These are phyloP conservation scores for Colletotrichum karsti DNA, from an alignment of 2,329 filamentous ascomycete genomes.

Conservation along the genomic window DNA sequence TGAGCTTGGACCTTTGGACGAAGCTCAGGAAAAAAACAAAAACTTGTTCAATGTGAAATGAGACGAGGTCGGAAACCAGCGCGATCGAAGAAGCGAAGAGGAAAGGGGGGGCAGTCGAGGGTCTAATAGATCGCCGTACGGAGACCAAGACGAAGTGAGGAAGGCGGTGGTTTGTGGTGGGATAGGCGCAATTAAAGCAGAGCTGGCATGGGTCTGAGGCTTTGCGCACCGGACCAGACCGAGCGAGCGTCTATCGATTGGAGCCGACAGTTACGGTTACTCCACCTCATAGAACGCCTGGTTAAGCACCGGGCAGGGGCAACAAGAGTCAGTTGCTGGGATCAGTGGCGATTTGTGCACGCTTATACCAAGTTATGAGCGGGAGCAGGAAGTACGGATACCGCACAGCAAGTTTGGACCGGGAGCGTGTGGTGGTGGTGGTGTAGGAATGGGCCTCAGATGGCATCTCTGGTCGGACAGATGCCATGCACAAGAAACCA, in stretches of 20 bases:
- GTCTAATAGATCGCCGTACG: slow-evolving; percentile 22
- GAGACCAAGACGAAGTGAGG: slow-evolving; percentile 18
- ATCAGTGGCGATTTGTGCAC: slow-evolving; percentile 25
- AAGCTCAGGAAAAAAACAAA: background rate
- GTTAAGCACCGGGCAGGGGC: background rate
- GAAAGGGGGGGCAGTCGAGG: slow-evolving; percentile 5
- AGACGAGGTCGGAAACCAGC: background rate
- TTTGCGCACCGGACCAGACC: slow-evolving; percentile 25
- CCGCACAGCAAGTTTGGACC: background rate
- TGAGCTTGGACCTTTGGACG: background rate
- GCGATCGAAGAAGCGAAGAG: background rate
- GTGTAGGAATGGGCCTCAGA: slow-evolving; percentile 25
- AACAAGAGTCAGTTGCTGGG: slow-evolving; percentile 21
- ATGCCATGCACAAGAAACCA: slow-evolving; percentile 22
- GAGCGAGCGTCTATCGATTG: slow-evolving; percentile 25
- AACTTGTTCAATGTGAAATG: background rate
- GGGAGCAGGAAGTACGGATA: background rate
- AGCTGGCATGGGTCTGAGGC: slow-evolving; percentile 22
- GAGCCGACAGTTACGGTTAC: background rate
- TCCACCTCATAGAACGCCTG: slow-evolving; percentile 24
- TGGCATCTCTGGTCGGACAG: slow-evolving; percentile 23
- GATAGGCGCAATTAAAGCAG: slow-evolving; percentile 28
- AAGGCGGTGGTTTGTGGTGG: slow-evolving; percentile 7
- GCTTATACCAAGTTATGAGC: slow-evolving; percentile 5
- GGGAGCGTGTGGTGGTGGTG: background rate